Evolutionary conservation across 73 alveolate species (phyloP), one percentile per base, ranked within the genome.

Genomic region (Uronychia setigera): DNA sequence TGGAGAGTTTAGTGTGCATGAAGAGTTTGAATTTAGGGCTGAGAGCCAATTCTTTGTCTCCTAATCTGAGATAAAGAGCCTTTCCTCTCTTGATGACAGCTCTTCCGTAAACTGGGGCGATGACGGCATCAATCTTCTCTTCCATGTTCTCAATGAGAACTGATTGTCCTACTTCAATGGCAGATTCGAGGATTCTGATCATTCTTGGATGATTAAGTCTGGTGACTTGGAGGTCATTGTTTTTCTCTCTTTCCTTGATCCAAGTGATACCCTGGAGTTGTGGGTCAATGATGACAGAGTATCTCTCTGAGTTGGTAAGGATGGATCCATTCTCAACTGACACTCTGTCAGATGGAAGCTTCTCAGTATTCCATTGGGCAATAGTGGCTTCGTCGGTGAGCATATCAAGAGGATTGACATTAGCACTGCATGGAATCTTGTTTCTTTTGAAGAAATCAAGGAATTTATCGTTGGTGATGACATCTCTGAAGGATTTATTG

Each of bases 271-370:
- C 99, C 87, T 98, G 99, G 76, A 98, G 91, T 88, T 98, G 98
- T 32, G 99, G 99, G 87, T 98, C 99, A 81, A 98, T 98, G 93
- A 98, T 97, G 76, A 98, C 95, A 29, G 99, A 97, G 96, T 98
- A 98, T 89, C 99, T 94, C 86, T 97, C 99, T 84, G 99, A 97
- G 92, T 93, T 96, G 80, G 99, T 97, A 59, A 97, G 93, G 88
- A 98, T 98, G 0, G 99, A 96, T 58, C 99, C 99, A 89, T 98
- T 98, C 88, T 98, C 99, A 59, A 96, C 95, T 32, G 99, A 94
- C 1, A 99, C 99, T 74, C 98, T 97, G 94, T 99, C 99, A 76
- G 99, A 98, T 26, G 99, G 99, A 84, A 99, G 91, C 80, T 97
- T 97, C 87, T 97, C 96, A 79, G 96, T 93, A 92, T 98, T 98